Evolutionary conservation across 225 moss, liverwort and hornwort genomes (phyloP), one percentile per base, ranked within the genome.

Genomic region (Sphagnum tenellum): DNA sequence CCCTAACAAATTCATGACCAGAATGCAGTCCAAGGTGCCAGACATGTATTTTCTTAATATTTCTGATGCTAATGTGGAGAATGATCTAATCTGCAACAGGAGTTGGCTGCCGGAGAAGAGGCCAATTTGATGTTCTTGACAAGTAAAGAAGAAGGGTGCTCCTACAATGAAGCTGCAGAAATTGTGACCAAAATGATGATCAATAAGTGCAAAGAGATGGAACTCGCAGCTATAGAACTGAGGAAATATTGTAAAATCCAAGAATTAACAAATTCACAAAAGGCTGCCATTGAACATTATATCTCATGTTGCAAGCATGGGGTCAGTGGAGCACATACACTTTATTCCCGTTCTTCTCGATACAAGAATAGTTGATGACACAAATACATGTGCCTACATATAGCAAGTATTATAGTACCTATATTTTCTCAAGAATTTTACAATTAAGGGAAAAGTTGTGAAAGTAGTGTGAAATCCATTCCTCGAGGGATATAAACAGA

Each of bases 171-270:
- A 64, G 73, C 64, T 59, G 68, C 64, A 53, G 68, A 68, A 64
- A 73, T 73, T 64, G 73, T 55, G 51, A 68, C 13, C 54, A 49
- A 11, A 2, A 73, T 73, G 73, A 5, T 68, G 29, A 58, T 68
- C 12, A 68, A 64, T 9, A 63, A 54, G 57, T 68, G 73, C 68
- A 54, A 64, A 14, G 73, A 68, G 51, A 3, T 67, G 29, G 46
- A 57, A 48, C 12, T 67, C 4, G 67, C 67, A 57, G 48, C 57
- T 14, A 64, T 49, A 8, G 73, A 73, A 59, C 56, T 73, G 47
- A 68, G 68, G 63, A 49, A 2, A 50, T 13, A 64, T 4, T 8
- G 4, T 45, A 47, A 45, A 53, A 53, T 7, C 11, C 2, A 44
- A 3, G 5, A 52, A 29, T 2, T 4, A 57, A 67, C 8, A 45